Evolutionary conservation across 345 rosid genomes (phyloP).

Genomic region (Clarkia xantiana): DNA sequence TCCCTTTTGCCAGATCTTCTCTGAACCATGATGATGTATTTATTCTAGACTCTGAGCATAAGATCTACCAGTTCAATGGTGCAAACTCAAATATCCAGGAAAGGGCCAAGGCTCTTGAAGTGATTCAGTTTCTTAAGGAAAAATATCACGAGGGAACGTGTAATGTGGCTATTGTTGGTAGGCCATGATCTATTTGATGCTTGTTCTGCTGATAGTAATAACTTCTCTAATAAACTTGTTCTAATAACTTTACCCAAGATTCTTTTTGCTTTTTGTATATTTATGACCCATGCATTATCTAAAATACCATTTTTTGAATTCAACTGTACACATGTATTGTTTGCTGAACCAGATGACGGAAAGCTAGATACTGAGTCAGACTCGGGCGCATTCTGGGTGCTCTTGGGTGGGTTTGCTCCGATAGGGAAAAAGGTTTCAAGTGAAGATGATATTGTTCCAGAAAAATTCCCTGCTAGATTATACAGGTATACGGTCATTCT

Average conservation of each 20-base stretch:
- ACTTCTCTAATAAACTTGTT: no score
- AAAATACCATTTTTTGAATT: slow-evolving; percentile 1
- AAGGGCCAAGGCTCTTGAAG: slow-evolving; percentile 93
- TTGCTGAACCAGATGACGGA: slow-evolving; percentile 55
- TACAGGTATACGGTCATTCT: slow-evolving; percentile 31
- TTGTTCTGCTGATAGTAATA: no score
- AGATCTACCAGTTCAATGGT: slow-evolving; percentile 95
- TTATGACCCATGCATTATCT: not conserved
- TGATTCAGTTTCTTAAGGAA: slow-evolving; percentile 81
- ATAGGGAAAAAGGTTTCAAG: slow-evolving; percentile 50
- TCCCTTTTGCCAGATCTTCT: slow-evolving; percentile 86
- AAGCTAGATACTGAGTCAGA: slow-evolving; percentile 86
- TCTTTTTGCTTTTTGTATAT: no score
- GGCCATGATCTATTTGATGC: not conserved
- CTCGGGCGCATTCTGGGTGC: slow-evolving; percentile 92
- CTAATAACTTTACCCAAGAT: no score
- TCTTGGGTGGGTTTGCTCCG: slow-evolving; percentile 93
- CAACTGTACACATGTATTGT: slow-evolving; percentile 14
- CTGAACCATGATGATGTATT: slow-evolving; percentile 96
- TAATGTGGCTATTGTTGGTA: slow-evolving; percentile 79
- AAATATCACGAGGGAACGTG: slow-evolving; percentile 69
- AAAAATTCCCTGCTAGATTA: slow-evolving; percentile 55
- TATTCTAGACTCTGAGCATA: slow-evolving; percentile 64
- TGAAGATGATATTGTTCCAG: slow-evolving; percentile 67
- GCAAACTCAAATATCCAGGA: slow-evolving; percentile 95